Percentiles rank a stretch among this genome's conserved stretches.
Conservation (phyloP, 1,284 basidiomycete species). For the Naganishia sp. region DNA sequence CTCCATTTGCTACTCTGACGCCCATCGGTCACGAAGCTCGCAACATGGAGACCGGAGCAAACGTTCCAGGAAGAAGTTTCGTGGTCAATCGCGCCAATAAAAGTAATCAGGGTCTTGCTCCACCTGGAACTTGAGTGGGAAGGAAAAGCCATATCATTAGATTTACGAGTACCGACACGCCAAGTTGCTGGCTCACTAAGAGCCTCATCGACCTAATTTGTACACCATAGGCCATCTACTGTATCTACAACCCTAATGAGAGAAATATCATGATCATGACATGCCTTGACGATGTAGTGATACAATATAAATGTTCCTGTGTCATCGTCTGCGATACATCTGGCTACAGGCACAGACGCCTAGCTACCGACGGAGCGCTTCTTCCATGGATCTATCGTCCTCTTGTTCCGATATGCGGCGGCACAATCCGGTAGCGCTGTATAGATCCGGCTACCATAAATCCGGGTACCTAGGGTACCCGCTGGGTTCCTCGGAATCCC, state of each 20-base stretch:
- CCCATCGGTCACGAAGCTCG: neutral
- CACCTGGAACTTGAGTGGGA: neutral
- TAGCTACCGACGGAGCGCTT: neutral
- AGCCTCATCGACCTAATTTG: slow-evolving; percentile 1
- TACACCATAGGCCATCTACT: slow-evolving; percentile 12
- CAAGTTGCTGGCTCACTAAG: too few relatives aligned
- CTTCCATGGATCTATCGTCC: neutral
- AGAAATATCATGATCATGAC: slow-evolving; percentile 7
- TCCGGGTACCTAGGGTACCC: too few relatives aligned
- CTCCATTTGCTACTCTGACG: slow-evolving; percentile 7
- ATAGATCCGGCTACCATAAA: too few relatives aligned
- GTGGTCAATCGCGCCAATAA: slow-evolving; percentile 26
- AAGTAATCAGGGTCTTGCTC: slow-evolving; percentile 6
- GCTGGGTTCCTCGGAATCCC: neutral
- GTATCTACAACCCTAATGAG: slow-evolving; percentile 19
- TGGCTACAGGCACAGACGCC: too few relatives aligned
- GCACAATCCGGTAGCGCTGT: neutral
- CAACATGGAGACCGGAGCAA: neutral
- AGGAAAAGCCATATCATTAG: too few relatives aligned
- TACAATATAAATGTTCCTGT: neutral
- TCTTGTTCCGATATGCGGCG: neutral
- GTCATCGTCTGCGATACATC: neutral
- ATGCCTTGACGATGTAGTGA: neutral
- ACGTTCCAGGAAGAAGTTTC: slow-evolving; percentile 14
- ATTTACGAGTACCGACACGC: too few relatives aligned